Conservation (phyloP, 495 filamentous ascomycete species). For the Barbatosphaeria neglecta region DNA sequence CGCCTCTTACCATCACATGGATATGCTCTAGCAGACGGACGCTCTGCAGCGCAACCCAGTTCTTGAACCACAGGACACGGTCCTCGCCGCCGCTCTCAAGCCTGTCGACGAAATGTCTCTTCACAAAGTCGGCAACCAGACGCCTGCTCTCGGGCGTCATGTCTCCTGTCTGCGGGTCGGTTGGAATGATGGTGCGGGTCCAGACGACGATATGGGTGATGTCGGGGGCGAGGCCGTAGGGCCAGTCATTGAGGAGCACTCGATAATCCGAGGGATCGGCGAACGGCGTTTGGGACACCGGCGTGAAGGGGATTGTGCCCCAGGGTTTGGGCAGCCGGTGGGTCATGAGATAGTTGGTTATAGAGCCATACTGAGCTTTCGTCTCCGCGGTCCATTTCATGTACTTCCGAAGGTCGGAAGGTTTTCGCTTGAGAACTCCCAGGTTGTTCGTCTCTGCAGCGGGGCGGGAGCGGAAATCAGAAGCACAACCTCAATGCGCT, state of each 20-base stretch:
- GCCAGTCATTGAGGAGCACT: conserved; percentile 84
- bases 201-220: conserved; percentile 67
- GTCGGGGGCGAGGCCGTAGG: conserved; percentile 61
- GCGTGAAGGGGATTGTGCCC: conserved; percentile 43
- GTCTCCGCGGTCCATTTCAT: conserved; percentile 62
- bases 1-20: conserved; percentile 50
- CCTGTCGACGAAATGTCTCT: conserved; percentile 48
- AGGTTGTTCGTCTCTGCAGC: conserved; percentile 55
- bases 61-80: conserved; percentile 85
- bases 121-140: conserved; percentile 55
- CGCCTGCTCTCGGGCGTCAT: conserved; percentile 55
- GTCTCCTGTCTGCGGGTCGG: conserved; percentile 51
- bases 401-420: conserved; percentile 75
- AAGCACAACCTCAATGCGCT: too few relatives aligned
- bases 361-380: conserved; percentile 61
- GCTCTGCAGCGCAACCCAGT: conserved; percentile 81
- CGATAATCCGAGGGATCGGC: conserved; percentile 57
- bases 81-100: conserved; percentile 39
- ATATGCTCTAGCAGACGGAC: conserved; percentile 66
- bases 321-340: conserved; percentile 56
- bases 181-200: conserved; percentile 45
- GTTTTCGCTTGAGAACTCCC: conserved; percentile 63
- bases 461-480: conserved; percentile 1
- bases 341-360: conserved; percentile 63
- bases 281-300: conserved; percentile 49